Base-by-base conservation (phyloP, 2,329 filamentous ascomycete genomes). In the Sordariomycetes sp. region DNA sequence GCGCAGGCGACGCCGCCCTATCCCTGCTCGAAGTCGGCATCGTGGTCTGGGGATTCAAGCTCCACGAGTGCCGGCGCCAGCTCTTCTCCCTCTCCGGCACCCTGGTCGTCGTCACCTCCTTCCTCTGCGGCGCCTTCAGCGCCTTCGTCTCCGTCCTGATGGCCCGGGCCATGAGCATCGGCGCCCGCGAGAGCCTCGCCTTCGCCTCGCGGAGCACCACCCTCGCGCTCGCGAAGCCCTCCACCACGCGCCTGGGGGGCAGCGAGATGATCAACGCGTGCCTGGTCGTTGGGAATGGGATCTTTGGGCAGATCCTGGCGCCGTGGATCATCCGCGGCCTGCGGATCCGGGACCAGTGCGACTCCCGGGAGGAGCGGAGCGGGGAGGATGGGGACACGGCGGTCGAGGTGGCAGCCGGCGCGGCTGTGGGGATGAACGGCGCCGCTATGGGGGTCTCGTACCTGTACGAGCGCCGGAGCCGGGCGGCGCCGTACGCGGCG, bases 401-500 rank as follows among this genome's bases (percentile, higher is more conserved):
- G 0, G 59, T 66, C 1, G 75, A 71, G 0, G 73, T 82, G 2
- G 79, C 79, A 0, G 70, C 76, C 0, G 81, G 80, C 40, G 72
- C 80, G 40, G 72, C 79, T 0, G 73, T 82, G 54, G 81, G 81
- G 3, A 76, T 83, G 69, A 84, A 83, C 61, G 79, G 79, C 1
- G 80, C 80, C 0, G 81, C 81, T 3, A 82, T 84, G 79, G 81
- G 81, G 2, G 80, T 81, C 0, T 74, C 80, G 0, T 79, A 81
- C 60, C 70, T 83, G 16, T 81, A 83, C 59, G 79, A 82, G 66
- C 74, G 72, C 8, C 71, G 71, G 57, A 81, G 76, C 61, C 73
- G 71, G 1, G 77, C 80, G 3, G 79, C 79, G 2, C 79, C 80
- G 0, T 82, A 82, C 62, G 78, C 80, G 2, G 79, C 77, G 1